Evolutionary conservation across 306 rosid genomes (phyloP), one percentile per base, ranked within the genome.

Genomic region (Vachellia collinsii): DNA sequence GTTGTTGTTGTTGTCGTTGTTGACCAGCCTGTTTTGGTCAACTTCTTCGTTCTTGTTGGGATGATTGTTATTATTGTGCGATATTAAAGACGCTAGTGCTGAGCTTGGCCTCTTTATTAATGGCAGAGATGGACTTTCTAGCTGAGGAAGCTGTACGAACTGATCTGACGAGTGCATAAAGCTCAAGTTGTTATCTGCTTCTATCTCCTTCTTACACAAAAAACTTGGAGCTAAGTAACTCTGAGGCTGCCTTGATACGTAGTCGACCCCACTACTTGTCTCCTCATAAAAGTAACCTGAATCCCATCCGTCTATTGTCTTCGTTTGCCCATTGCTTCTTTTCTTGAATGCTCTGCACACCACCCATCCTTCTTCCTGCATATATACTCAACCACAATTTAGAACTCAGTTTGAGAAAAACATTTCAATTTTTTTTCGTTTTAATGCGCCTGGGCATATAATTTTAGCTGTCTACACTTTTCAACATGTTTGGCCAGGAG

Each of bases 331-430:
- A 6, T 50, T 93, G 74, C 80, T 83, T 87, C 89, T 84, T 77
- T 95, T 95, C 93, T 89, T 95, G 98, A 95, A 95, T 78, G 99
- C 99, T 85, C 93, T 85, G 82, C 99, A 95, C 0, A 95, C 98
- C 3, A 95, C 99, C 99, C 99, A 95, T 74, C 99, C 99, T 95
- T 95, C 99, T 76, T 95, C 99, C 99, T 95, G 89, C 39, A 82
- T 51, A 86, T 51, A 86, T 65, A 11, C 75, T 78, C 47, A 51
- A 78, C 53, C 74, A 75, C 37, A 70, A n/a, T 51, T 51, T 54
- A 72, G 47, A 37, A 48, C 25, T 1, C 1, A 78, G 74, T 23
- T 12, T 67, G 48, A 82, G 50, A 80, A 53, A 64, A 63, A 47
- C 44, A 16, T 22, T 16, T 42, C 8, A 12, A 6, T 8, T 1